Evolutionary conservation across 495 filamentous ascomycete genomes (phyloP).

Genomic region (Xylaria curta): DNA sequence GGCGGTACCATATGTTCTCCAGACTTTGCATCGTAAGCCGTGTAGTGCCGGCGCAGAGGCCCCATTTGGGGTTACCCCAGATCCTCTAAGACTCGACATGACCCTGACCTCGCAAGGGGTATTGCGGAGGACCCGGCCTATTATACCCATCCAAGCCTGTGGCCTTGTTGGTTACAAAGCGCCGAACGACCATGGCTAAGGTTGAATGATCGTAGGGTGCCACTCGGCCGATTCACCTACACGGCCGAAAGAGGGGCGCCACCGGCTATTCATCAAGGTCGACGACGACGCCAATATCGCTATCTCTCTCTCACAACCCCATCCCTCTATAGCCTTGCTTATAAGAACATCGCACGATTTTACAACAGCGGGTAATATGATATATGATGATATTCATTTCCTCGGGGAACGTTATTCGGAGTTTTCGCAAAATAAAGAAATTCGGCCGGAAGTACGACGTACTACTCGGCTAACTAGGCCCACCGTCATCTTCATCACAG

Average conservation of each 20-base stretch:
- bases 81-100: background rate
- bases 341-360: background rate
- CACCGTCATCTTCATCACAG: background rate
- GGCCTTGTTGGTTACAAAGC: constrained; percentile 5
- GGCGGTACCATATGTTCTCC: background rate
- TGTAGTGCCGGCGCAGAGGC: constrained; percentile 16
- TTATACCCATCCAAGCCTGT: constrained; percentile 9
- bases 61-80: constrained; percentile 13
- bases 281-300: background rate
- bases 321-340: background rate
- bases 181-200: constrained; percentile 14
- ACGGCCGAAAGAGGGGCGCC: constrained; percentile 15
- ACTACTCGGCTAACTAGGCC: too few relatives aligned
- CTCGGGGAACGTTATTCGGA: background rate
- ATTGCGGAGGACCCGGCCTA: constrained; percentile 17
- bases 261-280: background rate
- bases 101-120: constrained; percentile 20
- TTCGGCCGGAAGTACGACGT: background rate
- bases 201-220: constrained; percentile 3
- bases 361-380: constrained; percentile 2
- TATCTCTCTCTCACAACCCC: background rate
- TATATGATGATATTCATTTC: background rate
- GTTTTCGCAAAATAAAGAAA: background rate
- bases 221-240: constrained; percentile 19
- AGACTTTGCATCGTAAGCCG: constrained; percentile 15